A percentile compares a stretch with the other conserved stretches of the same genome.
Evolutionary conservation across 148 eudicot genomes (phyloP).

Genomic region (Mesembryanthemum crystallinum): DNA sequence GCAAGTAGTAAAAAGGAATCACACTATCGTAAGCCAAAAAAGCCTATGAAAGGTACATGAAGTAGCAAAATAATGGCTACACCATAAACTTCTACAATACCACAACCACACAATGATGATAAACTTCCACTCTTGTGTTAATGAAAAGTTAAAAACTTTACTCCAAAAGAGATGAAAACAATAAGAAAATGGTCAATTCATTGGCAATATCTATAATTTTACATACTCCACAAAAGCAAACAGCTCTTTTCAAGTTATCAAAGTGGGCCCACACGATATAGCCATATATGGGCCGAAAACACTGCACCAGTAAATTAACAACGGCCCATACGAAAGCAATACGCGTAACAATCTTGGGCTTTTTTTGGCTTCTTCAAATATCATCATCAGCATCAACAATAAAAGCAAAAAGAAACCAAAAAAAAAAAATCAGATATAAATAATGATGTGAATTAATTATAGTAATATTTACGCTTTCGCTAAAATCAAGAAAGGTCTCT

Average conservation of each 20-base stretch:
- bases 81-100: background rate
- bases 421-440: background rate
- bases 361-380: background rate
- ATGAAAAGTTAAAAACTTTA: background rate
- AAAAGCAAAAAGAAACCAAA: background rate
- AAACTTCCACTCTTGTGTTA: background rate
- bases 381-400: background rate
- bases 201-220: background rate
- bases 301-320: background rate
- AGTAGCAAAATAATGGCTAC: constrained; percentile 10
- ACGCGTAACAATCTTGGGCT: constrained; percentile 32
- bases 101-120: constrained; percentile 23
- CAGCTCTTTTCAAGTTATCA: background rate
- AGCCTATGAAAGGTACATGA: constrained; percentile 7
- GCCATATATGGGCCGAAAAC: constrained; percentile 23
- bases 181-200: background rate
- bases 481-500: constrained; percentile 23
- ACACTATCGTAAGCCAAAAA: background rate
- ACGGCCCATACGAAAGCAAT: constrained; percentile 25
- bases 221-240: background rate
- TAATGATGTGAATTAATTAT: background rate
- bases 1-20: background rate
- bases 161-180: background rate
- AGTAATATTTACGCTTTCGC: background rate
- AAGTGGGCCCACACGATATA: constrained; percentile 19